Conservation (phyloP, 345 rosid species). For the Citrus inodora region DNA sequence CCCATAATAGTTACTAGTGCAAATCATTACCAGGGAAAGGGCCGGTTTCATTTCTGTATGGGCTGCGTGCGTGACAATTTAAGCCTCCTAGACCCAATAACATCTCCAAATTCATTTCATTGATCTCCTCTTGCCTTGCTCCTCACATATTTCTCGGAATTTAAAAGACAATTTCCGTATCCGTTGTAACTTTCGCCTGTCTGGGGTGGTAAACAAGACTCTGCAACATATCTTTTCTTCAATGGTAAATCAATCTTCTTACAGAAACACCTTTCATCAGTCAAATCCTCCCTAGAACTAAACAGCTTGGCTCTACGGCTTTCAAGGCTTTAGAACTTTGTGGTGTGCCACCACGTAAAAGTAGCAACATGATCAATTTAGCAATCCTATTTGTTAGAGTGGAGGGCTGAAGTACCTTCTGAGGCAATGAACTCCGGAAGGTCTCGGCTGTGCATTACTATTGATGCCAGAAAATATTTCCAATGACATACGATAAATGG, state of each 20-base stretch:
- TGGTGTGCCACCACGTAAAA: conserved; percentile 7
- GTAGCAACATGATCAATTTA: conserved; percentile 21
- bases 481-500: neutral
- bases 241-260: conserved; percentile 9
- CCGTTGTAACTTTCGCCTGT: conserved; percentile 15
- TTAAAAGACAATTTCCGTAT: neutral
- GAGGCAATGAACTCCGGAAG: conserved; percentile 17
- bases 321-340: conserved; percentile 33
- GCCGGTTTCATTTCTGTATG: no score
- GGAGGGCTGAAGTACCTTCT: conserved; percentile 15
- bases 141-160: no score
- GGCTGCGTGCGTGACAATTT: no score
- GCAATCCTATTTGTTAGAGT: conserved; percentile 24
- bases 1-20: no score
- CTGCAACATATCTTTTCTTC: neutral
- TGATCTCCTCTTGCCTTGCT: no score
- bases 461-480: neutral
- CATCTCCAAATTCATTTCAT: no score
- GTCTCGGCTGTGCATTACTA: conserved; percentile 13
- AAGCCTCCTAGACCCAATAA: no score
- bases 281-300: conserved; percentile 14
- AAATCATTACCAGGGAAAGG: no score
- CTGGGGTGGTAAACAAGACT: neutral
- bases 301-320: conserved; percentile 22
- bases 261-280: conserved; percentile 2